A percentile compares a stretch with the other conserved stretches of the same genome.
Evolutionary conservation across 129 eudicot species (phyloP).

Genomic region (Tagetes erecta): DNA sequence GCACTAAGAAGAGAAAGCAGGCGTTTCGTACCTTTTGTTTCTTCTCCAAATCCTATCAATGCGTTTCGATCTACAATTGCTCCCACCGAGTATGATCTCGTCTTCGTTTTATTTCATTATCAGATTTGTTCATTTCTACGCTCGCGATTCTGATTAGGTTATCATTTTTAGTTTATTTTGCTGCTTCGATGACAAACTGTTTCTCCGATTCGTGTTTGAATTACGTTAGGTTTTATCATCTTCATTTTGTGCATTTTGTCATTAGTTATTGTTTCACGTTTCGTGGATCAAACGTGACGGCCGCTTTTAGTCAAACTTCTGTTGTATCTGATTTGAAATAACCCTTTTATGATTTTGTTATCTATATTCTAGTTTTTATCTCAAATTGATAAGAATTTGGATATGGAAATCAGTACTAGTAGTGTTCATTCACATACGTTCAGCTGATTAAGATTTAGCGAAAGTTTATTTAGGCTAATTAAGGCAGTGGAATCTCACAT

Average conservation of each 20-base stretch:
- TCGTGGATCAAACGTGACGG: conserved; percentile 16
- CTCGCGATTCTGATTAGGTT: background rate
- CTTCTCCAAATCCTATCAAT: conserved; percentile 47
- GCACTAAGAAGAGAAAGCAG: conserved; percentile 64
- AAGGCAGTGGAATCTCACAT: background rate
- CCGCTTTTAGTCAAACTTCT: background rate
- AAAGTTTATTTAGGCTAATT: background rate
- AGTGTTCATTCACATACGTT: background rate
- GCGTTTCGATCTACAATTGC: conserved; percentile 53
- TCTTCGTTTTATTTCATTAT: background rate
- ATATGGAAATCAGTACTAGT: background rate
- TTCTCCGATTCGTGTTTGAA: background rate
- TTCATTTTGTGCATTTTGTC: background rate
- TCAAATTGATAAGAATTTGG: background rate
- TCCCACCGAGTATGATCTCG: conserved; percentile 45
- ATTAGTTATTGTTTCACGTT: background rate
- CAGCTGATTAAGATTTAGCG: background rate
- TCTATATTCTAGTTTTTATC: background rate
- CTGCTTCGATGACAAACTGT: background rate
- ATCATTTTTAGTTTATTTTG: background rate
- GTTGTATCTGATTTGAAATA: background rate
- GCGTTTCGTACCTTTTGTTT: conserved; percentile 53
- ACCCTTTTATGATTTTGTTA: background rate
- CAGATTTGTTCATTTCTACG: background rate
- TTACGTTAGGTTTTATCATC: background rate